phyloP scores from a whole-genome alignment of 257 asterid species.

The Penstemon davidsonii region DNA sequence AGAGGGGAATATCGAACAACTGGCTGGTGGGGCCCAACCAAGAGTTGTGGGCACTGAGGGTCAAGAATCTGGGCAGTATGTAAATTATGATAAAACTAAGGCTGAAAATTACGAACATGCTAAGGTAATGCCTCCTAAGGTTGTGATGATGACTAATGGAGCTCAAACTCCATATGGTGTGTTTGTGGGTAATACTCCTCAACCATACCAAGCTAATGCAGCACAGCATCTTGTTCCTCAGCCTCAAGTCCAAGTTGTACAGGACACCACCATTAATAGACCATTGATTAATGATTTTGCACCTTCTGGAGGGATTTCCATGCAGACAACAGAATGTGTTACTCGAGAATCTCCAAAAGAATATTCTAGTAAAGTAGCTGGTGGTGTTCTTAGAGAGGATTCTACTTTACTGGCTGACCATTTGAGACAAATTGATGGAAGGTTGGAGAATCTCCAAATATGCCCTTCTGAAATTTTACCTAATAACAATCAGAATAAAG shows the following conservation, averaged over 20 bases:
- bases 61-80: conserved; percentile 34
- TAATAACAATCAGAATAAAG: conserved; percentile 39
- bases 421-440: conserved; percentile 60
- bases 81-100: conserved; percentile 25
- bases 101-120: conserved; percentile 53
- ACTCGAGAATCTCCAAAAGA: conserved; percentile 57
- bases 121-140: conserved; percentile 46
- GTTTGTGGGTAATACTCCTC: conserved; percentile 45
- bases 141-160: conserved; percentile 45
- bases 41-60: conserved; percentile 34
- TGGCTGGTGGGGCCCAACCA: conserved; percentile 36
- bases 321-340: conserved; percentile 46
- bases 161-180: conserved; percentile 54
- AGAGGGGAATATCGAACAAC: conserved; percentile 45
- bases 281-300: conserved; percentile 45
- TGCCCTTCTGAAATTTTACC: conserved; percentile 53
- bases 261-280: conserved; percentile 42
- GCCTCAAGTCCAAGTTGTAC: conserved; percentile 58
- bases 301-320: conserved; percentile 37
- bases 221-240: conserved; percentile 45
- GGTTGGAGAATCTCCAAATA: conserved; percentile 65
- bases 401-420: conserved; percentile 50
- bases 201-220: conserved; percentile 44
- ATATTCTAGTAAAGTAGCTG: conserved; percentile 43
- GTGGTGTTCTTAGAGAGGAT: conserved; percentile 51